These are phyloP conservation scores for Martiniozyma asiatica DNA, from an alignment of 1,139 yeast species.

Conservation along the genomic window DNA sequence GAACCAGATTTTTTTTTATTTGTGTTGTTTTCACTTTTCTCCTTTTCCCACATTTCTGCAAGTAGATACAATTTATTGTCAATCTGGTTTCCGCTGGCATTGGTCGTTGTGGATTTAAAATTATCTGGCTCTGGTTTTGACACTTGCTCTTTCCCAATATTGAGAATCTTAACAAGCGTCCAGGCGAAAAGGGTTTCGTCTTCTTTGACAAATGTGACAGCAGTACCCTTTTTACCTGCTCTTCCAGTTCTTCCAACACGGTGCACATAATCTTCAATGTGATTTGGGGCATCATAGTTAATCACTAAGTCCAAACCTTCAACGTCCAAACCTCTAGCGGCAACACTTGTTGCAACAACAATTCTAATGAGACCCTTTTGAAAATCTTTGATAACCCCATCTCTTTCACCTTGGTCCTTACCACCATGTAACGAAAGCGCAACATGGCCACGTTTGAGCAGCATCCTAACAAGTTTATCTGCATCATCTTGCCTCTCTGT, in stretches of 20 bases:
- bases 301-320: conserved; percentile 92
- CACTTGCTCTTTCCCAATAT: too few species aligned
- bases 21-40: too few species aligned
- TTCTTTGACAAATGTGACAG: conserved; percentile 65
- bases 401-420: conserved; percentile 88
- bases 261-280: conserved; percentile 92
- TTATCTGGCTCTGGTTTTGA: too few species aligned
- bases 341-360: conserved; percentile 89
- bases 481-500: conserved; percentile 87
- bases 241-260: conserved; percentile 98
- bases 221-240: conserved; percentile 78
- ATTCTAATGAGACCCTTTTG: conserved; percentile 75
- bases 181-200: conserved; percentile 58
- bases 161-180: too few species aligned
- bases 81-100: too few species aligned
- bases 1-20: too few species aligned
- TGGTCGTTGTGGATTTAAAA: too few species aligned
- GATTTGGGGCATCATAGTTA: conserved; percentile 96
- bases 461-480: conserved; percentile 69
- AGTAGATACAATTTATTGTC: too few species aligned
- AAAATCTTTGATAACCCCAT: conserved; percentile 70
- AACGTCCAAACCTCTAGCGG: conserved; percentile 98
- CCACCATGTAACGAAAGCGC: conserved; percentile 95
- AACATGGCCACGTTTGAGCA: conserved; percentile 63
- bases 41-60: too few species aligned